Evolutionary conservation across 495 filamentous ascomycete species (phyloP).

Genomic region (Podospora tetraspora): DNA sequence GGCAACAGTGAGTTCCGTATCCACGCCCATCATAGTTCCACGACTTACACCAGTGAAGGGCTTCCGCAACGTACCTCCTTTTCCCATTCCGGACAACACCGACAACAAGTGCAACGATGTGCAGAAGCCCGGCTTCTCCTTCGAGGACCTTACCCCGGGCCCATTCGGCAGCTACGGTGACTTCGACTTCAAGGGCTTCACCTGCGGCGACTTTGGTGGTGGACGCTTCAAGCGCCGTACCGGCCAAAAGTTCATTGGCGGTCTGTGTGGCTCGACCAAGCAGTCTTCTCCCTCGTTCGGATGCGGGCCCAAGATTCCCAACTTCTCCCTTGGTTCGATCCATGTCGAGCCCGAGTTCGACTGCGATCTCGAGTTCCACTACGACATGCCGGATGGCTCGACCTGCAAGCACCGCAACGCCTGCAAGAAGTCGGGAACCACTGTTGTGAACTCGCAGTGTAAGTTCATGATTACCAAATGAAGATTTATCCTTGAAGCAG

Average conservation of each 20-base stretch:
- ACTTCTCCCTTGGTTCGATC: conserved; percentile 71
- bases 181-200: conserved; percentile 68
- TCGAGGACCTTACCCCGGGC: conserved; percentile 56
- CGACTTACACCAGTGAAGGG: conserved; percentile 28
- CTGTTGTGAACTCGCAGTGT: conserved; percentile 76
- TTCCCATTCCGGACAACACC: conserved; percentile 64
- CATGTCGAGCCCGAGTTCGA: conserved; percentile 67
- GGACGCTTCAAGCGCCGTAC: conserved; percentile 44
- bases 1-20: conserved; percentile 46
- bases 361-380: conserved; percentile 74
- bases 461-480: no score
- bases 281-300: conserved; percentile 53
- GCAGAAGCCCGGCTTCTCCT: conserved; percentile 67
- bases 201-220: conserved; percentile 53
- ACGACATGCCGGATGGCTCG: conserved; percentile 72
- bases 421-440: conserved; percentile 60
- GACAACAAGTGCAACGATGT: conserved; percentile 68
- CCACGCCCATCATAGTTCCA: neutral
- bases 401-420: conserved; percentile 66
- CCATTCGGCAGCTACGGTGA: conserved; percentile 62
- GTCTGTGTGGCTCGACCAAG: conserved; percentile 45
- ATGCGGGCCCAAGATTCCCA: conserved; percentile 46
- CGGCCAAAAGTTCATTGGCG: conserved; percentile 59
- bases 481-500: no score
- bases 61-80: conserved; percentile 58